Evolutionary conservation across 83 land plant species (phyloP).

Genomic region (Diphasiastrum complanatum): DNA sequence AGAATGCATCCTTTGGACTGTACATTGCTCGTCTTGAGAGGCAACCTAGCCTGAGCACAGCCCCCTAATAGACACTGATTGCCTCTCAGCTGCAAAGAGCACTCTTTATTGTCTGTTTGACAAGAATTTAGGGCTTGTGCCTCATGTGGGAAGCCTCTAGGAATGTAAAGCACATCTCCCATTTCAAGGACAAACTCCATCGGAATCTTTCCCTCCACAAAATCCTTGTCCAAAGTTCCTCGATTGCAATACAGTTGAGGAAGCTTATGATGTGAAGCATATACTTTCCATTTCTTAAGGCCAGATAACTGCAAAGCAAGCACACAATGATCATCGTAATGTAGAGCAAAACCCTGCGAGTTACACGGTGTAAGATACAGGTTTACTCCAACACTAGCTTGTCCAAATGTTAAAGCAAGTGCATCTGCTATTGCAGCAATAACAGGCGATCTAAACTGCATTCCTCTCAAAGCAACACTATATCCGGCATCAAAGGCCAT

Average conservation of each 20-base stretch:
- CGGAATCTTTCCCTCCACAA: not conserved
- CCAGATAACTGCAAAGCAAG: slow-evolving; percentile 71
- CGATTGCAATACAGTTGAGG: slow-evolving; percentile 53
- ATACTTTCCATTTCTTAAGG: slow-evolving; percentile 52
- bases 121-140: no score
- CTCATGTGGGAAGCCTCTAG: slow-evolving; percentile 74
- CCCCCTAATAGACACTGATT: no score
- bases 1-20: no score
- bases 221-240: slow-evolving; percentile 6
- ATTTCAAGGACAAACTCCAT: slow-evolving; percentile 32
- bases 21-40: no score
- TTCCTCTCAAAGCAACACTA: slow-evolving; percentile 65
- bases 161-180: slow-evolving; percentile 70
- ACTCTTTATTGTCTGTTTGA: no score
- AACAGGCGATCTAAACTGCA: slow-evolving; percentile 56
- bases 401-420: slow-evolving; percentile 58
- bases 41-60: no score
- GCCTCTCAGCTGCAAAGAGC: no score
- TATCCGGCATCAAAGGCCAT: slow-evolving; percentile 52
- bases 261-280: slow-evolving; percentile 30
- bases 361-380: slow-evolving; percentile 73
- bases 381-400: slow-evolving; percentile 70
- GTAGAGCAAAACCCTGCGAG: slow-evolving; percentile 62
- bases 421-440: slow-evolving; percentile 49
- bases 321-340: slow-evolving; percentile 87